Base-by-base conservation (phyloP, 2,329 filamentous ascomycete genomes). In the Corniculantispora saksenae region DNA sequence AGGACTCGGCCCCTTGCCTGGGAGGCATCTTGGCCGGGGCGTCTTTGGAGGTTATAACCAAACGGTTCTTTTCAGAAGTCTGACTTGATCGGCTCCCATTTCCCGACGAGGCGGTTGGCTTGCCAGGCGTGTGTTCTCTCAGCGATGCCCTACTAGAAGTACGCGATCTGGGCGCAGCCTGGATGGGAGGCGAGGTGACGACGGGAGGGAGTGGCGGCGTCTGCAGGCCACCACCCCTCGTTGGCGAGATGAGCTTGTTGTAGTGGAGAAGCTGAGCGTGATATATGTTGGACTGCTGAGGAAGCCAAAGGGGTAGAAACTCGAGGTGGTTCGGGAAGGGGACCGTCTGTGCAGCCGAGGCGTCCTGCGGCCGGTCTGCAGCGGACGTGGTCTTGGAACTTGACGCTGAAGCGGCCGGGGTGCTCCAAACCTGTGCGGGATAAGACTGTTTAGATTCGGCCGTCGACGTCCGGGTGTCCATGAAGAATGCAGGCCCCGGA, bases 11-110 rank as follows among this genome's bases (percentile, higher is more conserved):
- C 29, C 69, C 66, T 59, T 82, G 80, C 70, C 83, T 82, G 58
- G 78, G 73, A 67, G 82, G 76, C 83, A 86, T 85, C 72, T 84
- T 86, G 73, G 72, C 69, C 70, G 74, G 71, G 63, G 76, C 74
- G 70, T 87, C 86, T 79, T 86, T 87, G 73, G 82, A 79, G 77
- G 84, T 82, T 82, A 87, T 83, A 82, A 83, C 83, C 82, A 82
- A 81, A 73, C 86, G 85, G 78, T 85, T 86, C 83, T 86, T 87
- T 74, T 84, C 85, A 72, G 80, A 80, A 75, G 77, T 81, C 70
- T 83, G 83, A 72, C 82, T 77, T 74, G 81, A 79, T 79, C 83
- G 87, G 84, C 83, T 88, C 87, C 87, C 87, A 90, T 87, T 82
- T 83, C 84, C 83, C 81, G 81, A 84, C 75, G 82, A 76, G 71